Percentiles rank a stretch among this genome's conserved stretches.
These are phyloP conservation scores for Pyricularia grisea DNA, from an alignment of 2,329 filamentous ascomycete species.

Conservation along the genomic window DNA sequence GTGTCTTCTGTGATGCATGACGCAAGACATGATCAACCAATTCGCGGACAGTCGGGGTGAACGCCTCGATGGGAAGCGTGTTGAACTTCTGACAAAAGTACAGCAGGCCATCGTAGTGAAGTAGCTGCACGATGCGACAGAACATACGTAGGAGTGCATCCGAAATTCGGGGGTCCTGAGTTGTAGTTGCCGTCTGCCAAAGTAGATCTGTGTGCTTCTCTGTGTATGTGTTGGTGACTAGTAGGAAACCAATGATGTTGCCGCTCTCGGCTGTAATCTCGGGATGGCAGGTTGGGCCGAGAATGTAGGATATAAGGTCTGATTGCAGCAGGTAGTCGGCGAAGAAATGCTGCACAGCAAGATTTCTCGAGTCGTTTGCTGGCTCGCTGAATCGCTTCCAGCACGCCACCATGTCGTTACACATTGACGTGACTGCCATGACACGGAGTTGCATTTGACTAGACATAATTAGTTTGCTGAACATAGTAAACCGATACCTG, in stretches of 20 bases:
- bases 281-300: constrained; percentile 85
- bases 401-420: constrained; percentile 55
- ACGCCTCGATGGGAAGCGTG: constrained; percentile 51
- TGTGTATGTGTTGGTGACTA: constrained; percentile 67
- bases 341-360: constrained; percentile 53
- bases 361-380: constrained; percentile 24
- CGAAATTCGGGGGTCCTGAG: constrained; percentile 76
- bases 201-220: constrained; percentile 65
- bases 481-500: constrained; percentile 61
- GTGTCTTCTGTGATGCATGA: neutral
- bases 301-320: constrained; percentile 73
- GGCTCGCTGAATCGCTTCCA: constrained; percentile 50
- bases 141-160: constrained; percentile 68
- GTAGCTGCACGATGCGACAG: constrained; percentile 35
- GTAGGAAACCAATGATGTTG: constrained; percentile 81
- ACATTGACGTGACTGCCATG: constrained; percentile 66
- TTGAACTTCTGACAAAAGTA: constrained; percentile 66
- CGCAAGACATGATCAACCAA: constrained; percentile 37
- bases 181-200: constrained; percentile 74
- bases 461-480: constrained; percentile 67
- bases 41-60: constrained; percentile 51
- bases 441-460: constrained; percentile 88
- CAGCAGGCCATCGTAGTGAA: constrained; percentile 39
- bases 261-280: constrained; percentile 74
- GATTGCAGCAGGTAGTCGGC: constrained; percentile 60